Base-by-base conservation (phyloP, 192 early-diverging fungal species). In the Kappamyces sp. region DNA sequence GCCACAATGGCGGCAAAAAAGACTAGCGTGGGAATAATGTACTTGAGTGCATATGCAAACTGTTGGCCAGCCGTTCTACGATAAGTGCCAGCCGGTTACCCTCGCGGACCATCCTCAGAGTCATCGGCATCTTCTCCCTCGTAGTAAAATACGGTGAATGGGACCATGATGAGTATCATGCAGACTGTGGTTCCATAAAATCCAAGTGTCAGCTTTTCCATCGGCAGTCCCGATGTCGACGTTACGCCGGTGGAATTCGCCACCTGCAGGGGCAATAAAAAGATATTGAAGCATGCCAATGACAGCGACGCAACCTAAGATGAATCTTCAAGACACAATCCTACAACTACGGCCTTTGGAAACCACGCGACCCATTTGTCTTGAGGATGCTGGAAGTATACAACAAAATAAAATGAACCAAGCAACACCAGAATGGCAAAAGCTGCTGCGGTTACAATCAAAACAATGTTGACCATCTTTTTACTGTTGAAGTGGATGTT, bases 291-390 rank as follows among this genome's bases (percentile, higher is more conserved):
- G 29, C 66, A 69, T 14, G 75, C 66, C 5, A 83, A 39, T 0
- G 71, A 66, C 30, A 84, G 37, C 1, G 72, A 66, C 22, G 74
- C 38, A 6, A 83, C 61, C 80, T 83, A 39, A 3, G 45, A 7
- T 49, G 35, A 30, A 31, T 32, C 37, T 22, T 22, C 22, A 22
- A 22, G 22, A 22, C 22, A 22, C 22, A 22, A 15, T 66, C 66
- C 33, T 61, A 84, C 82, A 42, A 83, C 82, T 12, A 84, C 73
- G 33, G 77, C 47, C 64, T 84, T 84, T 15, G 82, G 82, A 45
- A 83, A 72, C 82, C 82, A 84, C 30, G 82, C 82, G 2, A 79
- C 74, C 77, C 77, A 80, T 57, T 79, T 81, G 65, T 84, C 82
- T 57, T 80, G 66, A 7, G 82, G 81, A 55, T 84, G 82, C 59